Evolutionary conservation across 2,329 filamentous ascomycete species (phyloP).

Genomic region (Pseudonectria buxi): DNA sequence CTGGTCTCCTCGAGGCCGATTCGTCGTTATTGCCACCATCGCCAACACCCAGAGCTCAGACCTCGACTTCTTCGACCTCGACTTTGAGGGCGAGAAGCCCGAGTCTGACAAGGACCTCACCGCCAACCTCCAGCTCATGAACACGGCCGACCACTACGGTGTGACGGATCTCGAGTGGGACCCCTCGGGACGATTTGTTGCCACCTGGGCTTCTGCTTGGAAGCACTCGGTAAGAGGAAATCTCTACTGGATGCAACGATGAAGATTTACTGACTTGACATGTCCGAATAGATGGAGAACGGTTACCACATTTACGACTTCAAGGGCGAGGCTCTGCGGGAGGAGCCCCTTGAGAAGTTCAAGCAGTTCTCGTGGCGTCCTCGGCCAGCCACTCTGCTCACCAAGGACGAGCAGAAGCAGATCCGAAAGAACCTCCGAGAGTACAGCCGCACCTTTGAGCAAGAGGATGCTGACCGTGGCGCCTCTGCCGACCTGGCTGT

Average conservation of each 20-base stretch:
- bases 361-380: conserved; percentile 97
- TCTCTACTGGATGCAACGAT: conserved; percentile 6
- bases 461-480: conserved; percentile 88
- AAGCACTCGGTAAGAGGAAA: conserved; percentile 74
- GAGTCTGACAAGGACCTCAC: conserved; percentile 90
- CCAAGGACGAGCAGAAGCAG: conserved; percentile 94
- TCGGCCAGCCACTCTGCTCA: conserved; percentile 80
- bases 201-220: conserved; percentile 89
- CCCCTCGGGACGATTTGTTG: conserved; percentile 88
- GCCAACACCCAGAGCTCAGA: conserved; percentile 90
- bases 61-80: conserved; percentile 94
- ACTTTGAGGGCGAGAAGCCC: conserved; percentile 95
- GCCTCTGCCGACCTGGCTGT: conserved; percentile 92
- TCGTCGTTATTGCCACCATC: conserved; percentile 90
- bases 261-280: conserved; percentile 6
- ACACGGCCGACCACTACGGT: conserved; percentile 89
- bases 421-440: conserved; percentile 98
- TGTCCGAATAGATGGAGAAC: conserved; percentile 79
- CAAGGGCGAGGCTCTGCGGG: conserved; percentile 78
- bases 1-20: conserved; percentile 94
- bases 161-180: conserved; percentile 98
- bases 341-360: conserved; percentile 93
- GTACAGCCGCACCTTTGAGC: conserved; percentile 91
- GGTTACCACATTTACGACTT: conserved; percentile 98
- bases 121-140: conserved; percentile 93